phyloP scores from a whole-genome alignment of 805 yeast genomes.

The Candida corydali region DNA sequence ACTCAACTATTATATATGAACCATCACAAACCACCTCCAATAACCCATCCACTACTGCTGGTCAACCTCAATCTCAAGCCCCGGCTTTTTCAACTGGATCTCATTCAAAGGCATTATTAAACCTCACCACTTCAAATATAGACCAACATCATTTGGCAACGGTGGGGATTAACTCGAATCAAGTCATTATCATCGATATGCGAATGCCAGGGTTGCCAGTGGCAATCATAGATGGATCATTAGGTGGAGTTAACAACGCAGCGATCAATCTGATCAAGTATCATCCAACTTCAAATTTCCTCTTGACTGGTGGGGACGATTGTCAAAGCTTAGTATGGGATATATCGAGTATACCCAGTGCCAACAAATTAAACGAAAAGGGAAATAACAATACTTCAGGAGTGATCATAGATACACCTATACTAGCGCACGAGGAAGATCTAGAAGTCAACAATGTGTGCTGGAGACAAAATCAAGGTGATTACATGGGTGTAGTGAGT shows the following conservation, averaged over 20 bases:
- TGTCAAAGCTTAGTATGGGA: constrained; percentile 75
- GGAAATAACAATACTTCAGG: constrained; percentile 9
- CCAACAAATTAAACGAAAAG: too few relatives aligned
- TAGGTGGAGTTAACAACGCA: constrained; percentile 47
- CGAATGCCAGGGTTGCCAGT: constrained; percentile 85
- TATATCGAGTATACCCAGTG: constrained; percentile 35
- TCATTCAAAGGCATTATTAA: constrained; percentile 57
- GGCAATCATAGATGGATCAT: constrained; percentile 55
- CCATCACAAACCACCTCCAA: constrained; percentile 35
- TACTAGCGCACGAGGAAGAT: constrained; percentile 54
- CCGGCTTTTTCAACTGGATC: constrained; percentile 63
- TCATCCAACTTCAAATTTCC: constrained; percentile 71
- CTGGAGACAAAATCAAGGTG: constrained; percentile 65
- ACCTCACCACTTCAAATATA: constrained; percentile 71
- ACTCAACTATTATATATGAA: constrained; percentile 91
- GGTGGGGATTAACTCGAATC: constrained; percentile 64
- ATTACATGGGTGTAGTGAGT: constrained; percentile 75
- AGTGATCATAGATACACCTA: constrained; percentile 27
- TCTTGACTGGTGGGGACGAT: constrained; percentile 67
- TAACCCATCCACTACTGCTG: background rate
- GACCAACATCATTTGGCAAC: constrained; percentile 86
- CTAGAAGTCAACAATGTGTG: constrained; percentile 73
- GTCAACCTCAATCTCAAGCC: constrained; percentile 17
- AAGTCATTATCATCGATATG: constrained; percentile 71
- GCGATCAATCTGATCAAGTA: constrained; percentile 73